Evolutionary conservation across 495 filamentous ascomycete species (phyloP).

Genomic region (Aspergillus ostianus): DNA sequence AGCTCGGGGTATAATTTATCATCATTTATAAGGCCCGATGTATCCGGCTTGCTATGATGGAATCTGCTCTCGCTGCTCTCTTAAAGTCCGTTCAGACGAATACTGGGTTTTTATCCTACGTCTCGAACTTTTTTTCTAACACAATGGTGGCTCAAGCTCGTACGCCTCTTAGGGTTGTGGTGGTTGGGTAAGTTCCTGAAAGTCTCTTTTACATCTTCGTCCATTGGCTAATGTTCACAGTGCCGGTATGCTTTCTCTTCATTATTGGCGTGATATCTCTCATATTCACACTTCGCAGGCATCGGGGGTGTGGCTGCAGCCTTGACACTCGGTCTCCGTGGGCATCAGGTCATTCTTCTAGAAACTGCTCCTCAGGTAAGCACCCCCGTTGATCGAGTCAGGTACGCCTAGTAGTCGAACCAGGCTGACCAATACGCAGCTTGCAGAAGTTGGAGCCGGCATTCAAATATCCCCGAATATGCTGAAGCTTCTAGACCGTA

Average conservation of each 20-base stretch:
- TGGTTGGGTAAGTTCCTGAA: conserved; percentile 12
- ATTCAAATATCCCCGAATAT: conserved; percentile 82
- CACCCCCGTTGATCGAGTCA: neutral
- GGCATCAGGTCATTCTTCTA: conserved; percentile 38
- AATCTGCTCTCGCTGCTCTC: neutral
- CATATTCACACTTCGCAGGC: conserved; percentile 35
- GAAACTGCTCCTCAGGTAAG: conserved; percentile 40
- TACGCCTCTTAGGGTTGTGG: conserved; percentile 8
- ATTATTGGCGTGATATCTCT: neutral
- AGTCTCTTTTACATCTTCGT: neutral
- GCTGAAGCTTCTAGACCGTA: conserved; percentile 63
- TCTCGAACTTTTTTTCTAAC: neutral
- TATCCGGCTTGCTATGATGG: neutral
- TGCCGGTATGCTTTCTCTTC: conserved; percentile 31
- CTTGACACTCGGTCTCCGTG: conserved; percentile 57
- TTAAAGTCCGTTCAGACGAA: neutral
- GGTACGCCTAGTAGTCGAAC: neutral
- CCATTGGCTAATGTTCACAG: conserved; percentile 17
- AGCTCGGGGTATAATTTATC: neutral
- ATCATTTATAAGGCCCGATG: neutral
- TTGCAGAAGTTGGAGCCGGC: conserved; percentile 69
- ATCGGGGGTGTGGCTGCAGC: conserved; percentile 66
- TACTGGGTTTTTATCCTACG: neutral
- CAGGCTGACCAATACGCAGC: conserved; percentile 19
- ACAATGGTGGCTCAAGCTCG: conserved; percentile 5